phyloP scores from a whole-genome alignment of 164 flowering plant species.

The Euptelea pleiosperma region DNA sequence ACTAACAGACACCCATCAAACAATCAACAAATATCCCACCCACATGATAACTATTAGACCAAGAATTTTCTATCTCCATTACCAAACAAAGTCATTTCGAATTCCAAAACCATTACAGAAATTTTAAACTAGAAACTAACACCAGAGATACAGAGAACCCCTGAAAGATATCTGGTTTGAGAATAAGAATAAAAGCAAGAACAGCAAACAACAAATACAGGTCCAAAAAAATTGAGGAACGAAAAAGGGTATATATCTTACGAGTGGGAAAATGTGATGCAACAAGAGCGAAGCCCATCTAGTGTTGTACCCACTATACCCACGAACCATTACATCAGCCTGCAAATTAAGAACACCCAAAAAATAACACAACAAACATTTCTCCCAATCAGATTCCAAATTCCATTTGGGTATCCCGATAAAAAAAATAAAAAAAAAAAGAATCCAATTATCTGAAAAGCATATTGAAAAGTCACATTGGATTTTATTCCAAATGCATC shows the following conservation, averaged over 20 bases:
- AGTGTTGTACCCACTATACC: slow-evolving; percentile 92
- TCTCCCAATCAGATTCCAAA: neutral
- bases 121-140: too few relatives aligned
- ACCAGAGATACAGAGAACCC: too few relatives aligned
- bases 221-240: neutral
- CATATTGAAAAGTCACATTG: neutral
- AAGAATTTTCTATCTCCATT: too few relatives aligned
- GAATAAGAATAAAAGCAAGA: neutral
- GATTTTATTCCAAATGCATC: neutral
- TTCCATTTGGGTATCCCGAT: neutral
- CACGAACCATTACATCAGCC: slow-evolving; percentile 83
- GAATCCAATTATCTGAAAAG: neutral
- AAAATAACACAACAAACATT: neutral
- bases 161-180: neutral
- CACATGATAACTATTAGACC: too few relatives aligned
- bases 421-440: neutral
- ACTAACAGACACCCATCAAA: too few relatives aligned
- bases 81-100: too few relatives aligned
- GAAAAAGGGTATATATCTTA: slow-evolving; percentile 19
- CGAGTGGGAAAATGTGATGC: slow-evolving; percentile 69
- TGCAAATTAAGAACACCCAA: slow-evolving; percentile 21
- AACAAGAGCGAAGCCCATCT: slow-evolving; percentile 89
- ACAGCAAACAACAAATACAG: too few relatives aligned
- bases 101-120: too few relatives aligned
- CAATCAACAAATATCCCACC: too few relatives aligned